Conservation (phyloP, 2,329 filamentous ascomycete species). For the Pseudogymnoascus sp. region DNA sequence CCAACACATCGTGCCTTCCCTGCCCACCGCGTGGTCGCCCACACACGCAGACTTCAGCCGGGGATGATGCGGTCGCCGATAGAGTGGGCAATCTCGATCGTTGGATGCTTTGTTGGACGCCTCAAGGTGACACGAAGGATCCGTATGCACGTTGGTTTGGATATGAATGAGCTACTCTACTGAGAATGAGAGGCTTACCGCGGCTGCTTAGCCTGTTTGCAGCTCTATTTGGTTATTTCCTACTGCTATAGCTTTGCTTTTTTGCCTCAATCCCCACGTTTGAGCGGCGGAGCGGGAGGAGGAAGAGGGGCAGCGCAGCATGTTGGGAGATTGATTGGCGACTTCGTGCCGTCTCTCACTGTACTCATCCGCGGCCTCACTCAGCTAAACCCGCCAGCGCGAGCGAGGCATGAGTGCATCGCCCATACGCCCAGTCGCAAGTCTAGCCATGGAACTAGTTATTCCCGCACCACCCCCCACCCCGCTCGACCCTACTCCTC, state of each 20-base stretch:
- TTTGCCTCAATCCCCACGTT: background rate
- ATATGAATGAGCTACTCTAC: background rate
- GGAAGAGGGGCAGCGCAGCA: background rate
- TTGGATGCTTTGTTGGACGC: background rate
- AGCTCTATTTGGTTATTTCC: background rate
- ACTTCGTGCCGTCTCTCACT: background rate
- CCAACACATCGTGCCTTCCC: background rate
- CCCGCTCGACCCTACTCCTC: background rate
- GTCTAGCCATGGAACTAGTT: background rate
- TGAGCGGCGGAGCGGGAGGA: background rate
- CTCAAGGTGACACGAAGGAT: background rate
- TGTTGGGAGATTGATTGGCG: background rate
- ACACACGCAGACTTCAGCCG: background rate
- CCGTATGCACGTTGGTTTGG: background rate
- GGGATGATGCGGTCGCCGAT: background rate
- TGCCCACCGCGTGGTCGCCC: background rate
- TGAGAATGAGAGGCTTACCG: background rate
- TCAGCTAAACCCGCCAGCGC: background rate
- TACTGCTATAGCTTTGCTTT: background rate
- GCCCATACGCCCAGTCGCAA: background rate
- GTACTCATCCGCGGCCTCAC: background rate
- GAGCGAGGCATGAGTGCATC: background rate
- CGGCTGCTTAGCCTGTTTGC: background rate
- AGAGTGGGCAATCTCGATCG: slow-evolving; percentile 1
- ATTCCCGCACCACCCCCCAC: background rate